These are phyloP conservation scores for Carex parvula DNA, from an alignment of 176 grass and related monocot species.

Conservation along the genomic window DNA sequence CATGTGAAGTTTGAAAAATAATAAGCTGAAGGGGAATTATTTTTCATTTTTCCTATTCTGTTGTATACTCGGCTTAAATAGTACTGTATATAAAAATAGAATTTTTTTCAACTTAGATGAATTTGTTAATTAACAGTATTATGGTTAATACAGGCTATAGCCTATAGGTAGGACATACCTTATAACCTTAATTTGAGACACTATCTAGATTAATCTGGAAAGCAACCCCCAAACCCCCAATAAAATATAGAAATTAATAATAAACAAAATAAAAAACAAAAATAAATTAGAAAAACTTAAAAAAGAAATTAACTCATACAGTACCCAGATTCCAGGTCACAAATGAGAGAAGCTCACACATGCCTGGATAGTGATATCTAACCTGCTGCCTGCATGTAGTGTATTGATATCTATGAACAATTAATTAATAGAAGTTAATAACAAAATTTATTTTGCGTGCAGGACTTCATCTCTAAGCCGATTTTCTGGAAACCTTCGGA, in stretches of 20 bases:
- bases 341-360: background rate
- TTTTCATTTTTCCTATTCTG: too few species aligned
- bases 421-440: background rate
- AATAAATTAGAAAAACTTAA: background rate
- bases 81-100: too few species aligned
- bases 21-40: background rate
- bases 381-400: background rate
- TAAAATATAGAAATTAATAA: background rate
- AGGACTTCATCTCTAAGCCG: constrained; percentile 80
- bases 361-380: background rate
- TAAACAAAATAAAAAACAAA: background rate
- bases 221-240: background rate
- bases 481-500: constrained; percentile 74
- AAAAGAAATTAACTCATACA: background rate
- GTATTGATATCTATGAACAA: background rate
- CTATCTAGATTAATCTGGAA: too few species aligned
- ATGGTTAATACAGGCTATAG: too few species aligned
- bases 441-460: background rate
- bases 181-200: too few species aligned
- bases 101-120: too few species aligned
- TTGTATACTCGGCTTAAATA: too few species aligned
- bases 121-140: too few species aligned
- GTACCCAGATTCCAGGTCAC: background rate
- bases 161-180: too few species aligned
- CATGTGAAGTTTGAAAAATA: background rate